Evolutionary conservation across 371 early-diverging fungal genomes (phyloP), one percentile per base, ranked within the genome.

Genomic region (Saksenaea oblongispora): DNA sequence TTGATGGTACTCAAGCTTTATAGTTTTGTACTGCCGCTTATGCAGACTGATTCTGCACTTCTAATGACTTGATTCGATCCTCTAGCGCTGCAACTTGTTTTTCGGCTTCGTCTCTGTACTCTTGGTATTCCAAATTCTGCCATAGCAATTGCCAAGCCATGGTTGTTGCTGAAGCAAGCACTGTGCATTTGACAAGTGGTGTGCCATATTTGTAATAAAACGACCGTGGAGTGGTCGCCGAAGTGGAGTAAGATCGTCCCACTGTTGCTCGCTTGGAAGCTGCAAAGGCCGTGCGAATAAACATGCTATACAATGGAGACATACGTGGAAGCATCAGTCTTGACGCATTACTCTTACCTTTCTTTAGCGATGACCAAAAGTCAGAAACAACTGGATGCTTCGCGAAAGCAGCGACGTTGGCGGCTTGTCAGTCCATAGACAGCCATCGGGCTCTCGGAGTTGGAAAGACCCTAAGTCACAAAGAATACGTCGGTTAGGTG

Each of bases 201-300:
- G 82, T 79, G n/a, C 79, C 82, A 42, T 75, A 82, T 42, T 69
- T 61, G 51, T 73, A 79, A 56, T 71, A 78, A 41, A 76, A 76
- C 1, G 76, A 69, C 14, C 69, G 69, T 24, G 59, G 60, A 15
- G n/a, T 36, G 5, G 57, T 47, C 10, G 63, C 10, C 2, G 63
- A 56, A 22, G 71, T 64, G 1, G 75, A 24, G 36, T 76, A 76
- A 42, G 1, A 42, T 11, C 44, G 18, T 28, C n/a, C 15, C 76
- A 64, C 24, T 14, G 51, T 54, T 51, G 59, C 63, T 7, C 76
- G 75, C 3, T 63, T 62, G 0, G 54, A 68, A 41, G 55, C 65
- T 8, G 56, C 58, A 9, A 14, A 51, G 24, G 66, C 61, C 5
- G 67, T 35, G 41, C 59, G 39, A 24, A 88, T 69, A 64, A 84